Percentiles rank a stretch among this genome's conserved stretches.
Evolutionary conservation across 768 basidiomycete species (phyloP).

Genomic region (Boletus coccyginus): DNA sequence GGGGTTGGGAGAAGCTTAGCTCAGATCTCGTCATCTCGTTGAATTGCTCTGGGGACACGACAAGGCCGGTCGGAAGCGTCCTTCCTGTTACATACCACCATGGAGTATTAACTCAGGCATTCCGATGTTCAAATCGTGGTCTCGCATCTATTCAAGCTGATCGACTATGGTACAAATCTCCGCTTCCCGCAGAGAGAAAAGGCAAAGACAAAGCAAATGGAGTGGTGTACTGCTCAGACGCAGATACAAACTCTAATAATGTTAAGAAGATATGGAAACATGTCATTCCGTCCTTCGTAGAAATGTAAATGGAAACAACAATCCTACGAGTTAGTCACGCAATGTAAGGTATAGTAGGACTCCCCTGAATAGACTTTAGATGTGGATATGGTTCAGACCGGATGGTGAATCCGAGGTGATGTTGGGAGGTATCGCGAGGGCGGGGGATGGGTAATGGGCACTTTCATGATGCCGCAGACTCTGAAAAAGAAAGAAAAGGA

Average conservation of each 20-base stretch:
- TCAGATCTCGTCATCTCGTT: slow-evolving; percentile 4
- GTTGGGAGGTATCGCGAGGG: slow-evolving; percentile 23
- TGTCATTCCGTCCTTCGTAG: slow-evolving; percentile 19
- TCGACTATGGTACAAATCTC: slow-evolving; percentile 13
- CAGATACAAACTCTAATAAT: slow-evolving; percentile 21
- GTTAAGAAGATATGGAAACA: slow-evolving; percentile 22
- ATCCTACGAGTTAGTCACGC: slow-evolving; percentile 26
- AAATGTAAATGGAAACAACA: slow-evolving; percentile 10
- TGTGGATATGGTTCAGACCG: slow-evolving; percentile 7
- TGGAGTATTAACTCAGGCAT: neutral
- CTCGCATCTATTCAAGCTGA: slow-evolving; percentile 11
- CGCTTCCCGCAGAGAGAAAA: neutral
- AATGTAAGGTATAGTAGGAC: slow-evolving; percentile 25
- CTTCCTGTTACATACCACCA: slow-evolving; percentile 1
- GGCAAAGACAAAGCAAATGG: slow-evolving; percentile 9
- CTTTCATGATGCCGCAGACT: neutral
- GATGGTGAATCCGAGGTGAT: neutral
- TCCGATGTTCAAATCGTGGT: neutral
- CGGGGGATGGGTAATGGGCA: neutral
- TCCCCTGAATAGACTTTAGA: slow-evolving; percentile 5
- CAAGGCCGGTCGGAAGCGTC: neutral
- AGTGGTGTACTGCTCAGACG: neutral
- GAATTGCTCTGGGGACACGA: neutral
- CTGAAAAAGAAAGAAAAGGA: slow-evolving; percentile 2
- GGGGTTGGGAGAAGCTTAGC: slow-evolving; percentile 9